phyloP scores from a whole-genome alignment of 371 early-diverging fungal genomes.

The Apophysomyces elegans region DNA sequence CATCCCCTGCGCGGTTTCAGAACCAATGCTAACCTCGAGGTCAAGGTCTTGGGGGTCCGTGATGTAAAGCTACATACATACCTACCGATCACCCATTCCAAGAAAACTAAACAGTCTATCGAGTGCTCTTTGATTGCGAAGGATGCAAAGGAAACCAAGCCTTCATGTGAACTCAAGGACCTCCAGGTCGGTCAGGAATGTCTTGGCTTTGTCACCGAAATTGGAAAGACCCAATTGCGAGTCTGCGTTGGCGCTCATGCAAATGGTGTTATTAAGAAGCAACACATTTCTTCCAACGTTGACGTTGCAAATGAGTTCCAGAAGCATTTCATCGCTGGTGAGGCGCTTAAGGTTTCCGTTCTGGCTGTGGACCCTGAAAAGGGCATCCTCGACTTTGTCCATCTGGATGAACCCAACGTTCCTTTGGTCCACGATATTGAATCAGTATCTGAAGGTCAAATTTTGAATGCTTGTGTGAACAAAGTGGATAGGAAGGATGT shows the following conservation, averaged over 20 bases:
- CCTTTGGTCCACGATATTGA: slow-evolving; percentile 43
- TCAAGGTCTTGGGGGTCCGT: slow-evolving; percentile 70
- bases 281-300: slow-evolving; percentile 55
- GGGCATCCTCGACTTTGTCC: slow-evolving; percentile 34
- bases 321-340: slow-evolving; percentile 58
- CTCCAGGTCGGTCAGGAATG: slow-evolving; percentile 53
- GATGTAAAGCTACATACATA: slow-evolving; percentile 60
- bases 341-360: slow-evolving; percentile 63
- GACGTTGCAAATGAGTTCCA: slow-evolving; percentile 46
- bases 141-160: slow-evolving; percentile 6
- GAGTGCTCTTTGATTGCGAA: slow-evolving; percentile 37
- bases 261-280: slow-evolving; percentile 49
- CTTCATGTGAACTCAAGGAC: slow-evolving; percentile 34
- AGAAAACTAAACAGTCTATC: slow-evolving; percentile 23
- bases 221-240: slow-evolving; percentile 45
- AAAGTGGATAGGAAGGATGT: slow-evolving; percentile 48
- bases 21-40: slow-evolving; percentile 46
- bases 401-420: slow-evolving; percentile 34
- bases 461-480: slow-evolving; percentile 57
- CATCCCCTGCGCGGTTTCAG: slow-evolving; percentile 47
- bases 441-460: slow-evolving; percentile 54
- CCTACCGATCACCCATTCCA: slow-evolving; percentile 64
- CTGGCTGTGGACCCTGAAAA: slow-evolving; percentile 50
- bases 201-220: slow-evolving; percentile 63
- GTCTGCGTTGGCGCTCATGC: slow-evolving; percentile 48